Evolutionary conservation across 805 yeast genomes (phyloP), one percentile per base, ranked within the genome.

Genomic region (Kodamaea neixiangensis): DNA sequence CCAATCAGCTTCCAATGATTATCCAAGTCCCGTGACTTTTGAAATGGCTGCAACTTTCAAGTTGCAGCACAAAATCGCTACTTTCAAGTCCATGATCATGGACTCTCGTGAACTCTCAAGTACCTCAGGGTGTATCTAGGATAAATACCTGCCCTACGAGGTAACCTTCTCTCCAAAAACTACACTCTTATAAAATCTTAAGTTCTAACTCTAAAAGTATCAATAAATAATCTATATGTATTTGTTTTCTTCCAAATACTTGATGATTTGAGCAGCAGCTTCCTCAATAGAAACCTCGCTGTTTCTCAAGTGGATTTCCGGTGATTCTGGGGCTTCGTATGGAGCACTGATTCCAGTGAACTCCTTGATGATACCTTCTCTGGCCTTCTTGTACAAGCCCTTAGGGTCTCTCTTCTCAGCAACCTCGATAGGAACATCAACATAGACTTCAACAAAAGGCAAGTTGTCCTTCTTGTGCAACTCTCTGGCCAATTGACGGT

Each of bases 321-420:
- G 89, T 33, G 71, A 63, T 58, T 79, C 86, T 46, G 98, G 98
- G 2, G 88, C 94, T 76, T 92, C 98, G 68, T 92, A 92, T 35
- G 98, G 98, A 9, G 97, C 97, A 57, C 91, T 85, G 51, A 92
- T 87, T 51, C 98, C 98, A 13, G 98, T 92, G 75, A 92, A 92
- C 65, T 92, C 96, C 72, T 89, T 89, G 68, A 92, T 92, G 54
- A 87, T 75, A 33, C 98, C 98, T 64, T 91, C 94, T 69, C 97
- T 84, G 14, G 98, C 98, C 79, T 93, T 93, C 73, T 91, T 91
- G 77, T 93, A 93, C 58, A 93, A 76, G 10, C 98, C 98, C 76
- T 93, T 93, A 56, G 98, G 98, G 70, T 93, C 98, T 75, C 98
- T 89, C 70, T 89, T 81, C 77, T 93, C 98, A 46, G 97, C 98